A percentile compares a stretch with the other conserved stretches of the same genome.
Conservation (phyloP, 257 asterid genomes). For the Ajuga chamaepitys region DNA sequence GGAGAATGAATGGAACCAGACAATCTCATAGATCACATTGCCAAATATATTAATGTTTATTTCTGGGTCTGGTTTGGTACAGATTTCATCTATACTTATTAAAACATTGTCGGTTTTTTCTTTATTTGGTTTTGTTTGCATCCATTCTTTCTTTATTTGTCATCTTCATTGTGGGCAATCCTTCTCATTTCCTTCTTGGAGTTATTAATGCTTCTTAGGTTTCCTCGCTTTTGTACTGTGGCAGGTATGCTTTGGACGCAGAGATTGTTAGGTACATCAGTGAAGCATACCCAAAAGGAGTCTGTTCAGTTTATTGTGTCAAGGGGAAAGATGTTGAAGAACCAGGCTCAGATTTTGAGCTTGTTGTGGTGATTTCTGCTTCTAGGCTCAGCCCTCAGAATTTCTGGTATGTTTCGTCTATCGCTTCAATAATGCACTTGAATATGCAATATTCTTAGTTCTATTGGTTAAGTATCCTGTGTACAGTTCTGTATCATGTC, state of each 20-base stretch:
- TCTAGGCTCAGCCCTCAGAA: slow-evolving; percentile 90
- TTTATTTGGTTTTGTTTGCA: background rate
- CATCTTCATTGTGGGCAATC: background rate
- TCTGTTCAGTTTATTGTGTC: slow-evolving; percentile 73
- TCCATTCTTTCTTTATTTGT: too few relatives aligned
- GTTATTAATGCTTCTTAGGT: slow-evolving; percentile 14
- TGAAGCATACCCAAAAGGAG: slow-evolving; percentile 88
- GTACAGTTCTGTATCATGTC: slow-evolving; percentile 10
- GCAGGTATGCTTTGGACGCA: slow-evolving; percentile 78
- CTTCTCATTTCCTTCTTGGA: background rate
- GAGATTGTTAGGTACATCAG: slow-evolving; percentile 77
- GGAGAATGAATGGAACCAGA: too few relatives aligned
- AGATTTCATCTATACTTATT: background rate
- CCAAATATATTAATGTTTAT: background rate
- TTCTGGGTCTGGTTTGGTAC: background rate
- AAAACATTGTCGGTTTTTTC: background rate
- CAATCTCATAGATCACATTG: too few relatives aligned
- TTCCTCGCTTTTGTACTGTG: slow-evolving; percentile 14
- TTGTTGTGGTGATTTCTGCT: slow-evolving; percentile 90
- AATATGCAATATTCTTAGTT: background rate
- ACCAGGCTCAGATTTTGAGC: slow-evolving; percentile 79
- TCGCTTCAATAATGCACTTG: background rate
- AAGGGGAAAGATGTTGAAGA: slow-evolving; percentile 82
- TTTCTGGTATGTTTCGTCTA: slow-evolving; percentile 57
- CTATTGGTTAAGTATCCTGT: slow-evolving; percentile 1